Conservation (phyloP, 306 rosid species). For the Sindora glabra region DNA sequence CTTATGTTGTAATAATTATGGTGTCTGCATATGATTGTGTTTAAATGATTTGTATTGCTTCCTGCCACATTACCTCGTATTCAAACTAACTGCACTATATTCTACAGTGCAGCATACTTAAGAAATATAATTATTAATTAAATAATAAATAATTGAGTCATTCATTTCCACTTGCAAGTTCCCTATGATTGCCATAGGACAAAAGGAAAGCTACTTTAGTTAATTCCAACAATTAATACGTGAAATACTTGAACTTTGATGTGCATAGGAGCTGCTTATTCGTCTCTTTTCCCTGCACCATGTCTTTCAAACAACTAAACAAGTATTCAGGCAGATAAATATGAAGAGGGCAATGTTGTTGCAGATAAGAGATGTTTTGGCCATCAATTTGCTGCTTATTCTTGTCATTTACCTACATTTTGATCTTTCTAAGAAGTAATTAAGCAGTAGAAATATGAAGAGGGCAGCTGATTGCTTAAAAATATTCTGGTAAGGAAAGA, state of each 20-base stretch:
- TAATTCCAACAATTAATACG: background rate
- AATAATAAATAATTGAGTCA: background rate
- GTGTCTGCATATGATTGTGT: background rate
- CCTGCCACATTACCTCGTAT: constrained; percentile 1
- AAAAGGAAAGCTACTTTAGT: background rate
- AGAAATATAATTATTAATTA: background rate
- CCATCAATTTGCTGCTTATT: background rate
- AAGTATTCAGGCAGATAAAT: no score
- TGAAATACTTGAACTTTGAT: background rate
- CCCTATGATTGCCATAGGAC: background rate
- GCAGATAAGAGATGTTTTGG: background rate
- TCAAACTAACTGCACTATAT: background rate
- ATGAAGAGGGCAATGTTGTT: no score
- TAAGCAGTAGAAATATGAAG: background rate
- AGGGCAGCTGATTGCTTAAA: background rate
- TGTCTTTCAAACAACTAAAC: no score
- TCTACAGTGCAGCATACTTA: background rate
- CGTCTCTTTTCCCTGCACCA: no score
- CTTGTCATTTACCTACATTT: background rate
- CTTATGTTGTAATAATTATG: background rate
- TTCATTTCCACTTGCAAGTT: background rate
- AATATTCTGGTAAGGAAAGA: background rate
- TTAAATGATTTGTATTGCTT: background rate
- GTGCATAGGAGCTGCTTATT: no score
- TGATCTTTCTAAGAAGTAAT: background rate